A percentile compares a stretch with the other conserved stretches of the same genome.
Evolutionary conservation across 768 basidiomycete genomes (phyloP).

Genomic region (Leccinum boreale): DNA sequence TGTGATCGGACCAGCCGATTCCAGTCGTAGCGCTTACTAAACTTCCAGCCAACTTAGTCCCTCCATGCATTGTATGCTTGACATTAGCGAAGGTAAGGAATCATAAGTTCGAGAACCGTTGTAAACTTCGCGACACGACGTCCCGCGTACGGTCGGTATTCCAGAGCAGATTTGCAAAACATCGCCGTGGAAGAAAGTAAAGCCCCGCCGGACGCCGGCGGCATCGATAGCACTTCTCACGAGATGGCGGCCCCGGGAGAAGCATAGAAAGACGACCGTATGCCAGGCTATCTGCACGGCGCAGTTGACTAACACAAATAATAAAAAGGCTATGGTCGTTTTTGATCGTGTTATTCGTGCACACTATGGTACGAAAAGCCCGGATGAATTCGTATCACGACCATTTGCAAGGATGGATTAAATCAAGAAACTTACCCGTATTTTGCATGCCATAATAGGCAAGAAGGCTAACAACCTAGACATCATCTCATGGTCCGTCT

Average conservation of each 20-base stretch:
- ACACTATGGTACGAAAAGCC: slow-evolving; percentile 32
- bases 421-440: slow-evolving; percentile 13
- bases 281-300: slow-evolving; percentile 42
- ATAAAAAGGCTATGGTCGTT: slow-evolving; percentile 47
- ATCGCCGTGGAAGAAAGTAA: slow-evolving; percentile 17
- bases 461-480: not conserved
- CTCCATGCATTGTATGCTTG: slow-evolving; percentile 35
- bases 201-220: slow-evolving; percentile 24
- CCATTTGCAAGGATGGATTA: not conserved
- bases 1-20: not conserved
- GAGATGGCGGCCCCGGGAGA: slow-evolving; percentile 31
- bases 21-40: slow-evolving; percentile 32
- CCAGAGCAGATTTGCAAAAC: slow-evolving; percentile 36
- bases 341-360: slow-evolving; percentile 47
- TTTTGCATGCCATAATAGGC: not conserved
- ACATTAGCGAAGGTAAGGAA: not conserved
- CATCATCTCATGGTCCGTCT: not conserved
- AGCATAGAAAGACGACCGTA: slow-evolving; percentile 36
- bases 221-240: slow-evolving; percentile 33
- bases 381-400: not conserved
- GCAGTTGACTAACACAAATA: slow-evolving; percentile 42
- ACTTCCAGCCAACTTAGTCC: slow-evolving; percentile 46
- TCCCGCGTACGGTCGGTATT: slow-evolving; percentile 32
- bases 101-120: not conserved
- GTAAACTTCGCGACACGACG: slow-evolving; percentile 19